Percentiles rank a stretch among this genome's conserved stretches.
Evolutionary conservation across 331 rosid species (phyloP).

Genomic region (Malus hybrid): DNA sequence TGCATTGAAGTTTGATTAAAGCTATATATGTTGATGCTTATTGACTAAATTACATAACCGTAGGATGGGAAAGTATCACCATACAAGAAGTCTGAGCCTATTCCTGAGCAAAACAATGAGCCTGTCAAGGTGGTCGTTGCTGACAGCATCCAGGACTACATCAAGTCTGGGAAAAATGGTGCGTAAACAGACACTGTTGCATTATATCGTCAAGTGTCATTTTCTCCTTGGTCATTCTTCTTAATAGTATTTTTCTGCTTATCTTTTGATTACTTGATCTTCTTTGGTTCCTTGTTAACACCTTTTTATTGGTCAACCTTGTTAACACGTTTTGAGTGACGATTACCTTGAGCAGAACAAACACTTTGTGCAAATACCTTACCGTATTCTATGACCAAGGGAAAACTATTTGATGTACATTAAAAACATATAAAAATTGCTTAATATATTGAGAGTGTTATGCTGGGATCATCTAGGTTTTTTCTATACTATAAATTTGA

Average conservation of each 20-base stretch:
- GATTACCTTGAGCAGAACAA: background rate
- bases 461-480: background rate
- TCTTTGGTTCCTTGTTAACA: background rate
- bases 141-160: slow-evolving; percentile 54
- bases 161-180: slow-evolving; percentile 88
- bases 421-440: background rate
- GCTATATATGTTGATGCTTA: background rate
- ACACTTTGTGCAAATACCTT: background rate
- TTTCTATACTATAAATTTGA: background rate
- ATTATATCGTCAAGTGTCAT: background rate
- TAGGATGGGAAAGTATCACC: slow-evolving; percentile 70
- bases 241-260: background rate
- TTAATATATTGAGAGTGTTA: background rate
- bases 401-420: background rate
- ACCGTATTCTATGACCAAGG: background rate
- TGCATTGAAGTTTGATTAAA: background rate
- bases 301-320: background rate
- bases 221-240: background rate
- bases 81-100: slow-evolving; percentile 65
- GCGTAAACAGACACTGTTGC: slow-evolving; percentile 1
- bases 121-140: slow-evolving; percentile 91
- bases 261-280: background rate
- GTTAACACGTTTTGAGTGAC: background rate
- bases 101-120: slow-evolving; percentile 79
- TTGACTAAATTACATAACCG: slow-evolving; percentile 13